Base-by-base conservation (phyloP, 2,329 filamentous ascomycete genomes). In the Leptographium lundbergii region DNA sequence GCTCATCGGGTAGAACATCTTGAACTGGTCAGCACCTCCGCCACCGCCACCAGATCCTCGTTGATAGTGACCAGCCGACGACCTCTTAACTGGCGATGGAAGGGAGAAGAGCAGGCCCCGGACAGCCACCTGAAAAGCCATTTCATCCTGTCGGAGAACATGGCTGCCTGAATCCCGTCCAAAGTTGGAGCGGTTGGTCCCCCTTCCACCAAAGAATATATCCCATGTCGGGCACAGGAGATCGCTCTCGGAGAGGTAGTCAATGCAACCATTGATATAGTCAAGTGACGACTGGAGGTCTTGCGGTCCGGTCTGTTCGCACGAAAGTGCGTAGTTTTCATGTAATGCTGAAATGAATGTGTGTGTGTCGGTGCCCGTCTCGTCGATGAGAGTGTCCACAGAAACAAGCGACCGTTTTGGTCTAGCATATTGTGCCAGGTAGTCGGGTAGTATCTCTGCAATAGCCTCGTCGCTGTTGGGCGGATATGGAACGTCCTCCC, bases 271-370 rank as follows among this genome's bases (percentile, higher is more conserved):
- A 62, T 90, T 89, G 60, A 96, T 75, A 63, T 86, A 86, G 65
- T 94, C 89, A 34, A 91, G 79, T 1, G 91, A 86, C 0, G 80
- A 83, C 25, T 80, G 70, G 5, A 76, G 67, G 66, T 81, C 80
- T 62, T 72, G 70, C 0, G 74, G 74, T 0, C 74, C 73, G 2
- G 73, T 75, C 53, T 76, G 75, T 64, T 86, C 83, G 68, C 92
- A 97, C 0, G 94, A 97, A 0, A 91, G 77, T 1, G 87, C 79
- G 65, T 96, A 97, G 68, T 99, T 99, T 67, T 99, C 94, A 57
- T 66, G 65, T 42, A 66, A 60, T 1, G 65, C 64, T 3, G 65
- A 63, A 25, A 66, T 63, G 11, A 66, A 66, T 9, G 65, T 66
- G 22, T 88, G 84, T 0, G 87, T 89, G 67, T 99, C 94, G 0